phyloP scores from a whole-genome alignment of 352 stramenopile genomes.

The Pythium insidiosum region DNA sequence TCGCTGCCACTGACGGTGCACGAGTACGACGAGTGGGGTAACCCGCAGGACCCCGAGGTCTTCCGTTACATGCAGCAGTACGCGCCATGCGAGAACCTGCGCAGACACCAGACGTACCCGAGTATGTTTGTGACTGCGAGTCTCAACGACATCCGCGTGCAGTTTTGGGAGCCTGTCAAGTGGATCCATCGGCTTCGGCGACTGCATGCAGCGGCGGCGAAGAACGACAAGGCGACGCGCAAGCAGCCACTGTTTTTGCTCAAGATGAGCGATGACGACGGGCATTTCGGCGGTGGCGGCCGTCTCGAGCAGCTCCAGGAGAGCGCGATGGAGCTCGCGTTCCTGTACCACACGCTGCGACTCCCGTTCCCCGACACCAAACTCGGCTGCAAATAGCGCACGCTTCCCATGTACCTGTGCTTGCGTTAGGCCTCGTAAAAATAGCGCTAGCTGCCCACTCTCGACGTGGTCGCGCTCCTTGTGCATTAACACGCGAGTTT shows the following conservation, averaged over 20 bases:
- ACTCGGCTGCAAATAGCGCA: conserved; percentile 2
- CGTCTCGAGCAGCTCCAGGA: conserved; percentile 73
- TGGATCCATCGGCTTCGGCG: conserved; percentile 72
- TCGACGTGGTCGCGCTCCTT: too few relatives aligned
- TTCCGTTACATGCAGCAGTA: conserved; percentile 78
- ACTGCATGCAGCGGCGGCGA: conserved; percentile 20
- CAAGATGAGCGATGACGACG: conserved; percentile 75
- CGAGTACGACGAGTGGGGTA: conserved; percentile 91
- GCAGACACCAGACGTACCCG: conserved; percentile 31
- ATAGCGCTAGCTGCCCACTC: too few relatives aligned
- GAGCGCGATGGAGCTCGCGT: conserved; percentile 77
- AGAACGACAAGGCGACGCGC: neutral
- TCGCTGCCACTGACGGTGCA: conserved; percentile 83
- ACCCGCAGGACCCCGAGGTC: conserved; percentile 37
- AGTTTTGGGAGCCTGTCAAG: conserved; percentile 85
- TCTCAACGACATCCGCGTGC: conserved; percentile 76
- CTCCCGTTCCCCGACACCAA: conserved; percentile 29
- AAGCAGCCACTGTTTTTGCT: conserved; percentile 32
- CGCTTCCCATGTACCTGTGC: too few relatives aligned
- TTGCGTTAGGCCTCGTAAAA: too few relatives aligned
- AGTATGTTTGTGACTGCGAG: conserved; percentile 81
- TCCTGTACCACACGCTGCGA: conserved; percentile 61
- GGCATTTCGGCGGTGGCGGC: conserved; percentile 73
- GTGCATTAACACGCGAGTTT: too few relatives aligned
- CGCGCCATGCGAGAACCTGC: conserved; percentile 69